phyloP scores from a whole-genome alignment of 805 yeast species.

The Yarrowia porcina region DNA sequence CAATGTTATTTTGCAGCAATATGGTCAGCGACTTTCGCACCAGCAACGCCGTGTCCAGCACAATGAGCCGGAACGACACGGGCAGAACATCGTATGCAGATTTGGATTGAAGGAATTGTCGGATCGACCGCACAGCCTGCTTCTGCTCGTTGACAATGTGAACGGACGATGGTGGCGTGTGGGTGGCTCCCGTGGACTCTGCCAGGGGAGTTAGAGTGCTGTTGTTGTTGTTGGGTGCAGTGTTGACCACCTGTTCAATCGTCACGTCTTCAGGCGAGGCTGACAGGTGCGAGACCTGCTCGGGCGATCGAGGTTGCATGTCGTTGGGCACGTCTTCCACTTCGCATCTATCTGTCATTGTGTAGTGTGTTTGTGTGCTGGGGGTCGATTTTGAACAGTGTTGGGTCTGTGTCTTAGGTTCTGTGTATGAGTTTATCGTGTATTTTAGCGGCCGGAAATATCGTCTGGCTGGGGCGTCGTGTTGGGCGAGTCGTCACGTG shows the following conservation, averaged over 20 bases:
- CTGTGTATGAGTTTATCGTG: neutral
- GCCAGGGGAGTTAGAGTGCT: neutral
- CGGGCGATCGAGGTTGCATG: conserved; percentile 19
- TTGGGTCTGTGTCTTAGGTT: neutral
- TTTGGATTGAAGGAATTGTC: conserved; percentile 79
- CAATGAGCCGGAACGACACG: conserved; percentile 87
- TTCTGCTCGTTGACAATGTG: conserved; percentile 51
- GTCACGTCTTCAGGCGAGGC: conserved; percentile 10
- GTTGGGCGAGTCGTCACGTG: neutral
- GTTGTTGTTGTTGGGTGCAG: neutral
- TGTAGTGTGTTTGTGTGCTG: neutral
- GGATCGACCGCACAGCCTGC: conserved; percentile 75
- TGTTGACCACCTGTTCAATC: conserved; percentile 2
- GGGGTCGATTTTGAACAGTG: neutral
- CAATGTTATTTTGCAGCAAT: conserved; percentile 86
- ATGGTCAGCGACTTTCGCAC: conserved; percentile 90
- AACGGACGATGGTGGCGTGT: conserved; percentile 2
- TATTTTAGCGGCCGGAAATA: neutral
- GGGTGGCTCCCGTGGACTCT: neutral
- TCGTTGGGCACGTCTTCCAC: conserved; percentile 17
- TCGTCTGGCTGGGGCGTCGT: neutral
- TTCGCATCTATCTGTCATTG: conserved; percentile 7
- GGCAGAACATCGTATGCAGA: conserved; percentile 97
- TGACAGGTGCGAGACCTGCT: conserved; percentile 17
- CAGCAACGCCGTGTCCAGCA: conserved; percentile 83